A percentile compares a stretch with the other conserved stretches of the same genome.
These are phyloP conservation scores for Teunomyces tritomae DNA, from an alignment of 805 yeast species.

Conservation along the genomic window DNA sequence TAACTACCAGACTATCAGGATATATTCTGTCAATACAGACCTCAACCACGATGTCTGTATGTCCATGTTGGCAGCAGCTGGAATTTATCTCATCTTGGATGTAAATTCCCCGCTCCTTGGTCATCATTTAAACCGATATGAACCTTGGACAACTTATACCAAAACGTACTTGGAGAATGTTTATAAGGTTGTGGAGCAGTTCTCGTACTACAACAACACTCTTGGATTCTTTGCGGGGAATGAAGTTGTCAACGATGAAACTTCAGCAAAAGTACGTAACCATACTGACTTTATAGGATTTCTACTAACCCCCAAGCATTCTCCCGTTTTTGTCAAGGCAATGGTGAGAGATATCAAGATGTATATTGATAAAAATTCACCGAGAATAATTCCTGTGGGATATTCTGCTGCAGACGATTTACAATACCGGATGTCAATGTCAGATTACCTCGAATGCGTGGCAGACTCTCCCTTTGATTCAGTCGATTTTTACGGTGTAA, in stretches of 20 bases:
- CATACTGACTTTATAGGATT: constrained; percentile 7
- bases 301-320: constrained; percentile 17
- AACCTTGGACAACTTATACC: constrained; percentile 89
- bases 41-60: constrained; percentile 85
- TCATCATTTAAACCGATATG: constrained; percentile 83
- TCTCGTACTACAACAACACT: constrained; percentile 82
- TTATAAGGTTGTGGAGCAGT: constrained; percentile 75
- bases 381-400: constrained; percentile 81
- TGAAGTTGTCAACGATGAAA: constrained; percentile 79
- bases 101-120: constrained; percentile 82
- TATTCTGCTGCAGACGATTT: constrained; percentile 97
- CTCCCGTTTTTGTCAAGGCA: constrained; percentile 78
- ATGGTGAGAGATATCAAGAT: constrained; percentile 77
- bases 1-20: constrained; percentile 60
- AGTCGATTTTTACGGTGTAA: constrained; percentile 80
- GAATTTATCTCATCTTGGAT: constrained; percentile 86
- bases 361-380: constrained; percentile 57
- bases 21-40: constrained; percentile 81
- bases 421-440: constrained; percentile 67
- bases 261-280: constrained; percentile 50
- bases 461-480: constrained; percentile 49
- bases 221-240: constrained; percentile 91
- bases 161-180: constrained; percentile 69
- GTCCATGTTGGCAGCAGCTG: constrained; percentile 88
- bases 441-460: constrained; percentile 78